Conservation (phyloP, 129 eudicot genomes). For the Arctium minus region DNA sequence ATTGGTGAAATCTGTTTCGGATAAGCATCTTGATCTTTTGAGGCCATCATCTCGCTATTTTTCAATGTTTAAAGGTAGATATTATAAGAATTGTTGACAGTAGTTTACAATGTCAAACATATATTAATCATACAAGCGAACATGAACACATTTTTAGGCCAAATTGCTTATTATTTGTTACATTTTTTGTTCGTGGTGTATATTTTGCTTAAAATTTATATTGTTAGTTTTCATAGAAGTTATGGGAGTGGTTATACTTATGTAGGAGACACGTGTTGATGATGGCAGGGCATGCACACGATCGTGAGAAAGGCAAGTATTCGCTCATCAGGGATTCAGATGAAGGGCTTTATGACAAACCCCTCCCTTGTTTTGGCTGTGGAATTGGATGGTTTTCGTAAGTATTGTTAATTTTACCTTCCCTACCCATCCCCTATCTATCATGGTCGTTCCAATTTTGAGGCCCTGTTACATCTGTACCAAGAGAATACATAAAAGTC, state of each 20-base stretch:
- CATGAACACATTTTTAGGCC: not conserved
- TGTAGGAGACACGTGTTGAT: slow-evolving; percentile 23
- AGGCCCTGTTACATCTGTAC: no score
- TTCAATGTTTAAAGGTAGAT: slow-evolving; percentile 75
- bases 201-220: not conserved
- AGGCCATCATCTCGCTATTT: slow-evolving; percentile 81
- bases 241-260: slow-evolving; percentile 32
- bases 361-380: slow-evolving; percentile 97
- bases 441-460: no score
- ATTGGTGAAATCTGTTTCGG: slow-evolving; percentile 73
- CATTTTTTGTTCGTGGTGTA: not conserved
- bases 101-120: slow-evolving; percentile 11
- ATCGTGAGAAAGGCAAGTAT: slow-evolving; percentile 70
- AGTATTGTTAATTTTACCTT: slow-evolving; percentile 22
- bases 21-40: slow-evolving; percentile 90
- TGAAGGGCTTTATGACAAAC: slow-evolving; percentile 84
- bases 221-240: slow-evolving; percentile 11
- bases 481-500: no score
- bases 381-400: slow-evolving; percentile 99
- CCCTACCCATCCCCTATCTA: not conserved
- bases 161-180: not conserved
- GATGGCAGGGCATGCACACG: slow-evolving; percentile 55
- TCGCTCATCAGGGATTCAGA: slow-evolving; percentile 69
- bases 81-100: not conserved
- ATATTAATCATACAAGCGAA: not conserved